Conservation (phyloP, 2,329 filamentous ascomycete genomes). For the Trichophyton verrucosum region DNA sequence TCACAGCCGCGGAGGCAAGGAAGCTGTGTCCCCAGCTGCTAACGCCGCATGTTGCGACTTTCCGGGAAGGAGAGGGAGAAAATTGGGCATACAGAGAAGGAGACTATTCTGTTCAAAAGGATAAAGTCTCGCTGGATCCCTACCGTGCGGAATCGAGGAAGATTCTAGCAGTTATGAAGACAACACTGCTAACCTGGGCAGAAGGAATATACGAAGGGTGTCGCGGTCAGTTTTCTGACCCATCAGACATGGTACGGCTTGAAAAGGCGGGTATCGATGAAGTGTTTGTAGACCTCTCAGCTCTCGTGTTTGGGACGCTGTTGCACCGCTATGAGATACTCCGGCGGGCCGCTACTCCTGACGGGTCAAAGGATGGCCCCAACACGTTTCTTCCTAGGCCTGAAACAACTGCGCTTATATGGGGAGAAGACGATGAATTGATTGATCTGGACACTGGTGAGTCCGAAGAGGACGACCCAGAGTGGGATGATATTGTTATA, state of each 20-base stretch:
- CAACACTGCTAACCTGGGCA: constrained; percentile 45
- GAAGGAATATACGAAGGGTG: constrained; percentile 12
- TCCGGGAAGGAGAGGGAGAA: constrained; percentile 71
- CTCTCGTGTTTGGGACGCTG: constrained; percentile 64
- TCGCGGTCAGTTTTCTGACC: constrained; percentile 12
- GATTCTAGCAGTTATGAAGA: constrained; percentile 70
- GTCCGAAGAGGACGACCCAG: constrained; percentile 66
- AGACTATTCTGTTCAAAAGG: constrained; percentile 62
- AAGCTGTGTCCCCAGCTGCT: constrained; percentile 76
- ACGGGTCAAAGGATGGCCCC: constrained; percentile 51
- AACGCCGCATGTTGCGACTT: constrained; percentile 86
- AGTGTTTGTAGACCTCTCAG: constrained; percentile 84
- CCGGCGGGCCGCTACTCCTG: constrained; percentile 32
- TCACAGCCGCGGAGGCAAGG: constrained; percentile 66
- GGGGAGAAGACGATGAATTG: constrained; percentile 64
- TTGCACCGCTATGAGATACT: constrained; percentile 68
- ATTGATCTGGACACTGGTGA: constrained; percentile 62
- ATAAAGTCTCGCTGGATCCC: constrained; percentile 90
- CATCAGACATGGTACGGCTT: constrained; percentile 41
- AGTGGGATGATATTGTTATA: constrained; percentile 92
- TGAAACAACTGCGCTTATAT: constrained; percentile 61
- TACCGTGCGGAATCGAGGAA: constrained; percentile 75
- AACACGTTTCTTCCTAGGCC: constrained; percentile 61
- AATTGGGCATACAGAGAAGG: constrained; percentile 83
- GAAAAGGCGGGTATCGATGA: constrained; percentile 96